Conservation (phyloP, 371 early-diverging fungal species). For the Syncephalastrum racemosum region DNA sequence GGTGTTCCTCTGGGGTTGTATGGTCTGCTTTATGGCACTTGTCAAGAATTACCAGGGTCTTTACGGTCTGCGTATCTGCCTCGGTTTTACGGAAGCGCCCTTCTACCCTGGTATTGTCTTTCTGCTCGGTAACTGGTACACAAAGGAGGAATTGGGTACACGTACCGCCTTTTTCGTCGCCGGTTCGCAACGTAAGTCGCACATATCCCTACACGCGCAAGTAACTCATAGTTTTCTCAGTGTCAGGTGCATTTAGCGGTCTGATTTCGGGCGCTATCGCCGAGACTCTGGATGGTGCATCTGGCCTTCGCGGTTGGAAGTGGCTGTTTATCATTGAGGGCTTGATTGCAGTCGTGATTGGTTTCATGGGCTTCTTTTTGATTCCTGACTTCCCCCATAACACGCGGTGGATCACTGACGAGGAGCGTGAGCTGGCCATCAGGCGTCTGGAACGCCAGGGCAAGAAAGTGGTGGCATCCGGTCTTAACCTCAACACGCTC, state of each 20-base stretch:
- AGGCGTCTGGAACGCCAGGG: slow-evolving; percentile 50
- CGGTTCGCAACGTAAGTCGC: slow-evolving; percentile 57
- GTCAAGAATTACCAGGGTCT: slow-evolving; percentile 47
- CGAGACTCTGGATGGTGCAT: slow-evolving; percentile 33
- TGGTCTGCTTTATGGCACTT: slow-evolving; percentile 59
- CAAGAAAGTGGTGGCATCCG: slow-evolving; percentile 14
- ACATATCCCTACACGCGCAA: slow-evolving; percentile 19
- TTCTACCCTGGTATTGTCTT: slow-evolving; percentile 77
- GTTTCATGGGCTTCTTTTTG: slow-evolving; percentile 38
- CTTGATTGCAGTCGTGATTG: slow-evolving; percentile 44
- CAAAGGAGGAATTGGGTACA: slow-evolving; percentile 69
- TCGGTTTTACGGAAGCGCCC: slow-evolving; percentile 69
- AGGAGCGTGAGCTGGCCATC: slow-evolving; percentile 50
- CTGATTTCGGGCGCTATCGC: slow-evolving; percentile 44
- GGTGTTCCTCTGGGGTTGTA: slow-evolving; percentile 63
- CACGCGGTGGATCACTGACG: slow-evolving; percentile 45
- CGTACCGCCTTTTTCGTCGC: slow-evolving; percentile 71
- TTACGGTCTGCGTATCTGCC: slow-evolving; percentile 59
- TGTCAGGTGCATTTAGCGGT: slow-evolving; percentile 27
- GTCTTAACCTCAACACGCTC: slow-evolving; percentile 22
- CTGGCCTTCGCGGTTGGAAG: slow-evolving; percentile 57
- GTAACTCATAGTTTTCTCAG: neutral
- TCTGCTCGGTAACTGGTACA: slow-evolving; percentile 78
- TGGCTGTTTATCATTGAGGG: slow-evolving; percentile 66
- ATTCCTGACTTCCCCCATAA: slow-evolving; percentile 63